Evolutionary conservation across 1,284 basidiomycete species (phyloP).

Genomic region (Ustilago loliicola): DNA sequence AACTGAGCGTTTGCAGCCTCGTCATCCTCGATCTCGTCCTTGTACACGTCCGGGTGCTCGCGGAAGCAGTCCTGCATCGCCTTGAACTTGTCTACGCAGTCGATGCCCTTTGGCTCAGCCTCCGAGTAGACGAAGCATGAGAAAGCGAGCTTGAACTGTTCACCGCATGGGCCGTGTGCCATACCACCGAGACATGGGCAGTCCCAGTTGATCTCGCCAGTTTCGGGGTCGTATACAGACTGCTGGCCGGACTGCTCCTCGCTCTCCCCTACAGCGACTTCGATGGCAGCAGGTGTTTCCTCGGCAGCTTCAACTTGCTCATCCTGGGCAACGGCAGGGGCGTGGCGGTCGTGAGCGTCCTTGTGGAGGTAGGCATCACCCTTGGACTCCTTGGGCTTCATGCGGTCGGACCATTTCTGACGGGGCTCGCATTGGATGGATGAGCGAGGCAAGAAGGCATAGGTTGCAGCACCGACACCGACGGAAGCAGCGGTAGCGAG

Average conservation of each 20-base stretch:
- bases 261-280: conserved; percentile 51
- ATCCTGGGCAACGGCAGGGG: conserved; percentile 21
- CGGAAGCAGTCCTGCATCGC: conserved; percentile 98
- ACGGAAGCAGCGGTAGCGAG: conserved; percentile 22
- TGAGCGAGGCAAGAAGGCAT: conserved; percentile 20
- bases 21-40: conserved; percentile 75
- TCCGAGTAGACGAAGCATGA: conserved; percentile 96
- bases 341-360: conserved; percentile 29
- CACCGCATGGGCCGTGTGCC: conserved; percentile 96
- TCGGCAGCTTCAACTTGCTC: conserved; percentile 32
- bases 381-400: conserved; percentile 45
- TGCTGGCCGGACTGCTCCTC: conserved; percentile 60
- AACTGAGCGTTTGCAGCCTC: conserved; percentile 57
- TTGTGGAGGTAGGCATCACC: conserved; percentile 43
- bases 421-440: conserved; percentile 40
- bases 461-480: conserved; percentile 29
- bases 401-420: conserved; percentile 33
- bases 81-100: conserved; percentile 98
- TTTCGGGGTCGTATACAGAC: conserved; percentile 84
- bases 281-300: conserved; percentile 50
- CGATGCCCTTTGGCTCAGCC: conserved; percentile 95
- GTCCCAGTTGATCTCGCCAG: conserved; percentile 76
- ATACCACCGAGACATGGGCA: conserved; percentile 90
- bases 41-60: conserved; percentile 93
- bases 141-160: conserved; percentile 94